phyloP scores from a whole-genome alignment of 2,329 filamentous ascomycete genomes.

The Chlorencoelia australis region DNA sequence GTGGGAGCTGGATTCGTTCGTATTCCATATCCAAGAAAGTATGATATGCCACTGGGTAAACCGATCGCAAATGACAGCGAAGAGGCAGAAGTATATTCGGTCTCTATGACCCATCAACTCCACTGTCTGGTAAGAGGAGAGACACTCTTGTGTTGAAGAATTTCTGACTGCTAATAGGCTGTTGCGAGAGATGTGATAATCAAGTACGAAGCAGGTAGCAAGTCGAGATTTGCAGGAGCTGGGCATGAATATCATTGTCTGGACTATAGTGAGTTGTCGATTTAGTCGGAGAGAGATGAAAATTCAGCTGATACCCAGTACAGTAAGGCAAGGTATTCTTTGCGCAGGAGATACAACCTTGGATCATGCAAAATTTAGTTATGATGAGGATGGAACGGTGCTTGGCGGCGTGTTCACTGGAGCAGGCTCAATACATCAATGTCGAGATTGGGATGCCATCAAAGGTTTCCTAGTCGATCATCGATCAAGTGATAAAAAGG shows the following conservation, averaged over 20 bases:
- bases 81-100: slow-evolving; percentile 21
- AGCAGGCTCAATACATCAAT: slow-evolving; percentile 21
- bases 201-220: slow-evolving; percentile 22
- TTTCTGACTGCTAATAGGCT: slow-evolving; percentile 7
- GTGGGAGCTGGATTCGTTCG: slow-evolving; percentile 23
- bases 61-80: slow-evolving; percentile 16
- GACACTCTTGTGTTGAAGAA: background rate
- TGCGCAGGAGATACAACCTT: slow-evolving; percentile 26
- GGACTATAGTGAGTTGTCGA: slow-evolving; percentile 25
- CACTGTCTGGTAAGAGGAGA: slow-evolving; percentile 19
- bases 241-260: slow-evolving; percentile 26
- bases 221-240: slow-evolving; percentile 22
- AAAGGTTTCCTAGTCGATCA: slow-evolving; percentile 18
- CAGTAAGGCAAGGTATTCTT: slow-evolving; percentile 21
- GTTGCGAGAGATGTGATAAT: slow-evolving; percentile 23
- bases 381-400: slow-evolving; percentile 17
- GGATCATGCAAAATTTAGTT: slow-evolving; percentile 19
- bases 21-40: slow-evolving; percentile 20
- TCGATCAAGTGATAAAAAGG: slow-evolving; percentile 18
- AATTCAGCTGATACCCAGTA: too few species aligned
- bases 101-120: slow-evolving; percentile 22
- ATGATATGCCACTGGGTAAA: slow-evolving; percentile 22
- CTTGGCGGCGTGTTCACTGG: slow-evolving; percentile 18
- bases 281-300: too few species aligned
- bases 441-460: slow-evolving; percentile 23